Evolutionary conservation across 768 basidiomycete genomes (phyloP).

Genomic region (Podaxis mareebaensis): DNA sequence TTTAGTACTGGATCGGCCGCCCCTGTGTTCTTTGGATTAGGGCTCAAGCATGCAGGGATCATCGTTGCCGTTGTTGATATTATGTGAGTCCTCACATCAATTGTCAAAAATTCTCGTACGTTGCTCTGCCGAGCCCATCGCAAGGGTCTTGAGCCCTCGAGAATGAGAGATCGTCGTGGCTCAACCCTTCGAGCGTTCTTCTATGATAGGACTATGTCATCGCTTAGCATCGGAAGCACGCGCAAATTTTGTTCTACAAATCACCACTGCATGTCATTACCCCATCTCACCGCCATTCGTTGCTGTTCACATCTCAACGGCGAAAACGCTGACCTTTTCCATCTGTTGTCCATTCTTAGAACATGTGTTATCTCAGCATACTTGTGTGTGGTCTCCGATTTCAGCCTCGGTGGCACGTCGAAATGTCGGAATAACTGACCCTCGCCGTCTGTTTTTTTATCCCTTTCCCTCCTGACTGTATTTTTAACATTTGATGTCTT

Average conservation of each 20-base stretch:
- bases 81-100: slow-evolving; percentile 33
- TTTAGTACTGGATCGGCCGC: slow-evolving; percentile 65
- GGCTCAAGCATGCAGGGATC: slow-evolving; percentile 51
- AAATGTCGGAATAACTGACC: not conserved
- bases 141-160: not conserved
- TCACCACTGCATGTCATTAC: not conserved
- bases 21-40: slow-evolving; percentile 55
- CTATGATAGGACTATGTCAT: not conserved
- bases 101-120: no score
- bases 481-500: not conserved
- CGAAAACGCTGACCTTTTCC: not conserved
- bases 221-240: not conserved
- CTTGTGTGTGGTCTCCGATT: slow-evolving; percentile 41
- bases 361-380: slow-evolving; percentile 57
- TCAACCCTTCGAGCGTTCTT: not conserved
- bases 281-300: not conserved
- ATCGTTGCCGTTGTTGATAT: slow-evolving; percentile 43
- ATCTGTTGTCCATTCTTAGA: slow-evolving; percentile 22
- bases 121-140: no score
- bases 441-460: not conserved
- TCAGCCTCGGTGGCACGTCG: not conserved
- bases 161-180: not conserved
- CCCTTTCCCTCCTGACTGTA: not conserved
- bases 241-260: not conserved
- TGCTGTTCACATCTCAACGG: not conserved